A percentile compares a stretch with the other conserved stretches of the same genome.
These are phyloP conservation scores for Laguncularia racemosa DNA, from an alignment of 345 rosid species.

Conservation along the genomic window DNA sequence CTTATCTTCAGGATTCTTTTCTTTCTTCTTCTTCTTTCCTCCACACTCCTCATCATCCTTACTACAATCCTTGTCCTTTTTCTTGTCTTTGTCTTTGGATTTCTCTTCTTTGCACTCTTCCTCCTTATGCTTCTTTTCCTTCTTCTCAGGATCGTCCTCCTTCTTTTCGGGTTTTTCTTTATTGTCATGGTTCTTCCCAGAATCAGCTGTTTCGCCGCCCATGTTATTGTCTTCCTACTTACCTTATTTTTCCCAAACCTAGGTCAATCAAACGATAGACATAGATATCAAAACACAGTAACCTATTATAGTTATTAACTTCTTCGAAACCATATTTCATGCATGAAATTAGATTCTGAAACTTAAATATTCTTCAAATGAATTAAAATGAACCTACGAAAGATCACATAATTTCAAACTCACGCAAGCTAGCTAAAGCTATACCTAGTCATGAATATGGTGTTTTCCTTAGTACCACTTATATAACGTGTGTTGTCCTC, in stretches of 20 bases:
- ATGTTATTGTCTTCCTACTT: slow-evolving; percentile 3
- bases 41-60: slow-evolving; percentile 20
- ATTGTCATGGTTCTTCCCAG: slow-evolving; percentile 12
- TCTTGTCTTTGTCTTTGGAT: slow-evolving; percentile 14
- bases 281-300: too few species aligned
- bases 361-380: too few species aligned
- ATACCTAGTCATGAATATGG: too few species aligned
- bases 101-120: slow-evolving; percentile 5
- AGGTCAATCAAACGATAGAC: not conserved
- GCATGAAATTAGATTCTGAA: too few species aligned
- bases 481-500: too few species aligned
- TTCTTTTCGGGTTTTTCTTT: slow-evolving; percentile 15
- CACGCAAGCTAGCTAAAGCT: too few species aligned
- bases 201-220: slow-evolving; percentile 34
- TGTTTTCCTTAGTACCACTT: too few species aligned
- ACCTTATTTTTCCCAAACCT: not conserved
- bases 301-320: too few species aligned
- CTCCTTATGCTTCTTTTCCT: slow-evolving; percentile 18
- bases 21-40: slow-evolving; percentile 25
- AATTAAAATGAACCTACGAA: too few species aligned
- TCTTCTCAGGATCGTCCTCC: slow-evolving; percentile 25
- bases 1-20: slow-evolving; percentile 65
- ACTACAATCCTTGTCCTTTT: slow-evolving; percentile 32
- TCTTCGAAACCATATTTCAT: too few species aligned
- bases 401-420: too few species aligned